These are phyloP conservation scores for Entonaema liquescens DNA, from an alignment of 495 filamentous ascomycete genomes.

Conservation along the genomic window DNA sequence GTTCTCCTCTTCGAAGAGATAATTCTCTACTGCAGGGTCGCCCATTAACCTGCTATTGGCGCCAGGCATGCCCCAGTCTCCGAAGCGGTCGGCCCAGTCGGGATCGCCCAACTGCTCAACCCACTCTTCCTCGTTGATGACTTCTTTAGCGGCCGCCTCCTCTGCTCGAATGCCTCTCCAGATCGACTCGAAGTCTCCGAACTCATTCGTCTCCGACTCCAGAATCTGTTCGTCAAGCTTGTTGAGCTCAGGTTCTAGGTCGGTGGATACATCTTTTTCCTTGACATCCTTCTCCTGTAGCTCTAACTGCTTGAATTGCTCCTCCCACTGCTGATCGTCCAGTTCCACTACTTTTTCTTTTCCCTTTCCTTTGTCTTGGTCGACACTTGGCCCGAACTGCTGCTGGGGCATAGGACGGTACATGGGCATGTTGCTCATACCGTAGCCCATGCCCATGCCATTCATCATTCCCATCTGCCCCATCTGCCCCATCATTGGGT, in stretches of 20 bases:
- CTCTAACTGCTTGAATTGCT: constrained; percentile 91
- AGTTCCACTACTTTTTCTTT: constrained; percentile 92
- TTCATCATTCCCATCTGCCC: constrained; percentile 46
- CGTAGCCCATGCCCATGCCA: constrained; percentile 44
- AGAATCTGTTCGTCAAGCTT: constrained; percentile 73
- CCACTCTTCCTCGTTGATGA: constrained; percentile 71
- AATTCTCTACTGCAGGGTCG: constrained; percentile 83
- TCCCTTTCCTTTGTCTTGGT: constrained; percentile 72
- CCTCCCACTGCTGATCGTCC: constrained; percentile 93
- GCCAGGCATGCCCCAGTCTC: constrained; percentile 53
- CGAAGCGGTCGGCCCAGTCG: constrained; percentile 75
- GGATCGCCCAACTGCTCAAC: constrained; percentile 72
- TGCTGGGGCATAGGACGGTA: constrained; percentile 65
- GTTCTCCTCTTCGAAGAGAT: constrained; percentile 95
- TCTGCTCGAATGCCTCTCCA: constrained; percentile 90
- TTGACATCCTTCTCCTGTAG: constrained; percentile 66
- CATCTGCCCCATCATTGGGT: constrained; percentile 53
- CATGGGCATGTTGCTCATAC: constrained; percentile 53
- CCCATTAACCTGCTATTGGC: constrained; percentile 65
- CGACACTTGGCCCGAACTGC: constrained; percentile 50
- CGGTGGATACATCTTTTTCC: constrained; percentile 71
- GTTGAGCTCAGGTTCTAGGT: constrained; percentile 89
- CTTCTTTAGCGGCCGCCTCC: constrained; percentile 71
- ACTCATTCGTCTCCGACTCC: constrained; percentile 65
- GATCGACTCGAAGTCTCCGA: constrained; percentile 88